Conservation (phyloP, 2,329 filamentous ascomycete species). For the Lasiodiplodia citricola region DNA sequence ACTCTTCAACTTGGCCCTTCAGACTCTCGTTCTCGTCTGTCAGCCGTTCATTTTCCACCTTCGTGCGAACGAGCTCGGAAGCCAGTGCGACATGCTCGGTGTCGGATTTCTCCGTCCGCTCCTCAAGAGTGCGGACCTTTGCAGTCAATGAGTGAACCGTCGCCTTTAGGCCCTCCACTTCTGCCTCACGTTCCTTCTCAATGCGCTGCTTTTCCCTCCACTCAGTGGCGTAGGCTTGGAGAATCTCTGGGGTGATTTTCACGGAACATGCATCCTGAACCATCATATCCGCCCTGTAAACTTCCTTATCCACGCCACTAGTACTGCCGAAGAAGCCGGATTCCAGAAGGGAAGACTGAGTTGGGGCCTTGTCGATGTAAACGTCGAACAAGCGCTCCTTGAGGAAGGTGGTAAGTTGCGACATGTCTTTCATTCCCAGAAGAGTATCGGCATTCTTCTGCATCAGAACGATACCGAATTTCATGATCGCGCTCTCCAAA, state of each 20-base stretch:
- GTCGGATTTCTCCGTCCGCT: constrained; percentile 86
- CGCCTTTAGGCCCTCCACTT: constrained; percentile 71
- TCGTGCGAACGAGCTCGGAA: constrained; percentile 87
- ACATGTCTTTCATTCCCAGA: constrained; percentile 88
- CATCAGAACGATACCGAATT: constrained; percentile 95
- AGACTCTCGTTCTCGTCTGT: constrained; percentile 89
- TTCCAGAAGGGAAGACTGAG: constrained; percentile 89
- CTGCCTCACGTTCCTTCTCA: constrained; percentile 81
- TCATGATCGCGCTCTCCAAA: constrained; percentile 83
- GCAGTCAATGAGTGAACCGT: constrained; percentile 68
- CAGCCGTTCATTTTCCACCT: constrained; percentile 91
- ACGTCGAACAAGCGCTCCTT: constrained; percentile 96
- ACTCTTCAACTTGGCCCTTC: constrained; percentile 81
- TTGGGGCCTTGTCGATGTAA: constrained; percentile 94
- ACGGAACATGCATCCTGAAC: constrained; percentile 91
- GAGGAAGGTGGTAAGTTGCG: constrained; percentile 82
- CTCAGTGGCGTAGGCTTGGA: constrained; percentile 80
- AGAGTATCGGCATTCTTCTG: constrained; percentile 85
- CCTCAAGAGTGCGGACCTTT: constrained; percentile 83
- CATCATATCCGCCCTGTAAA: constrained; percentile 92
- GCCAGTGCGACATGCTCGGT: constrained; percentile 89
- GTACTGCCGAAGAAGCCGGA: constrained; percentile 97
- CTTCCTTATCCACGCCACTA: constrained; percentile 87
- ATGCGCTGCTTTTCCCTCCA: constrained; percentile 90
- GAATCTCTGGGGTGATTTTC: constrained; percentile 79